These are phyloP conservation scores for Leishmania mexicana DNA, from an alignment of 208 protist species.

Conservation along the genomic window DNA sequence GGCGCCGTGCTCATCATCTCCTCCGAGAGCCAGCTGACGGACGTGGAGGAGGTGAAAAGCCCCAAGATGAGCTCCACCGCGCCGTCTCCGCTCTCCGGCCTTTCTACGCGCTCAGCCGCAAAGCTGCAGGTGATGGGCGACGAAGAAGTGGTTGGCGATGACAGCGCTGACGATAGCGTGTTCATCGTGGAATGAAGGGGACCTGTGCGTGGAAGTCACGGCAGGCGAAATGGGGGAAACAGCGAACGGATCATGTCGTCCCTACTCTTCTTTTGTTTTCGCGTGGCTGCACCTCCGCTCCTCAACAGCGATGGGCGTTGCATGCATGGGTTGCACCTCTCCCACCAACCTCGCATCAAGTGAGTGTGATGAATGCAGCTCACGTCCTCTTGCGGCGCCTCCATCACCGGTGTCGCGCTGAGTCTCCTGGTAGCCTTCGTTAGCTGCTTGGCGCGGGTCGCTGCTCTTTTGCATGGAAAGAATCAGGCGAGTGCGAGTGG, in stretches of 20 bases:
- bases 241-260: not conserved
- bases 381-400: too few relatives aligned
- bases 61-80: not conserved
- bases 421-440: too few relatives aligned
- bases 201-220: not conserved
- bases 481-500: not conserved
- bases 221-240: not conserved
- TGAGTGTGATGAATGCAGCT: too few relatives aligned
- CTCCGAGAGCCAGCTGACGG: constrained; percentile 11
- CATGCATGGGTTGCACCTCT: too few relatives aligned
- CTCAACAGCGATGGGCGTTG: not conserved
- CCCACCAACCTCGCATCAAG: too few relatives aligned
- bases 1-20: constrained; percentile 17
- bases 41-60: not conserved
- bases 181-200: constrained; percentile 30
- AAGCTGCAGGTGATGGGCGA: not conserved
- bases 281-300: not conserved
- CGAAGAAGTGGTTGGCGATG: constrained; percentile 1
- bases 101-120: not conserved
- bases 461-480: not conserved
- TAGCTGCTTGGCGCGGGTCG: not conserved
- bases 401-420: too few relatives aligned
- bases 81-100: not conserved
- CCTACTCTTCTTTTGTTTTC: not conserved
- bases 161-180: constrained; percentile 25